Evolutionary conservation across 306 rosid species (phyloP).

Genomic region (Glycine latifolia): DNA sequence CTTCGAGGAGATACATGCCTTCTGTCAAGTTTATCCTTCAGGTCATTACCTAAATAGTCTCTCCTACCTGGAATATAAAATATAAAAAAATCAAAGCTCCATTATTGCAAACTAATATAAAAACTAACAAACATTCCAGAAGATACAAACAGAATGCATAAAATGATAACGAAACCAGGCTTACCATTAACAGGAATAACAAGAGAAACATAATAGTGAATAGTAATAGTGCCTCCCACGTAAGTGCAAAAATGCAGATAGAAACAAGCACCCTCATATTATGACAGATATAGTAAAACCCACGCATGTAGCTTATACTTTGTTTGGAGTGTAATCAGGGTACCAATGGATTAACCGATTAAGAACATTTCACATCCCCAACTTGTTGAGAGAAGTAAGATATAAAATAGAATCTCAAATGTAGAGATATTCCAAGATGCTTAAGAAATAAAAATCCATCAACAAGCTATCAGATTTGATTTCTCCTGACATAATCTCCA

Average conservation of each 20-base stretch:
- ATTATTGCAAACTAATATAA: constrained; percentile 36
- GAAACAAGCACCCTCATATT: constrained; percentile 60
- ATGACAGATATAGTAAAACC: constrained; percentile 64
- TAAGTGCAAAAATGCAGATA: constrained; percentile 63
- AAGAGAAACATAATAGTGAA: constrained; percentile 81
- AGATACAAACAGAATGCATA: constrained; percentile 40
- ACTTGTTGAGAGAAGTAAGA: constrained; percentile 63
- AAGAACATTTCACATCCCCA: constrained; percentile 57
- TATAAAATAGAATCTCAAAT: constrained; percentile 55
- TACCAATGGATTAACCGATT: constrained; percentile 58
- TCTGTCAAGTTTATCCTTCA: constrained; percentile 85
- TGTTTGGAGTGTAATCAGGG: constrained; percentile 57
- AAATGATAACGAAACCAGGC: constrained; percentile 58
- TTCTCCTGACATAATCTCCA: constrained; percentile 60
- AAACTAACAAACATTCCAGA: constrained; percentile 38
- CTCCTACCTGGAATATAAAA: constrained; percentile 64
- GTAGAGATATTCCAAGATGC: constrained; percentile 61
- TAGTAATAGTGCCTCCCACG: constrained; percentile 73
- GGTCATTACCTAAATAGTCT: constrained; percentile 70
- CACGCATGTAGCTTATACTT: constrained; percentile 60
- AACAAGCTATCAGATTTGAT: constrained; percentile 50
- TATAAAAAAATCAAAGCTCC: constrained; percentile 34
- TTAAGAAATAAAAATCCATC: constrained; percentile 50
- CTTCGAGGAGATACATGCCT: constrained; percentile 68
- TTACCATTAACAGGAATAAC: constrained; percentile 78